Conservation (phyloP, 2,329 filamentous ascomycete species). For the Calycina herbarum region DNA sequence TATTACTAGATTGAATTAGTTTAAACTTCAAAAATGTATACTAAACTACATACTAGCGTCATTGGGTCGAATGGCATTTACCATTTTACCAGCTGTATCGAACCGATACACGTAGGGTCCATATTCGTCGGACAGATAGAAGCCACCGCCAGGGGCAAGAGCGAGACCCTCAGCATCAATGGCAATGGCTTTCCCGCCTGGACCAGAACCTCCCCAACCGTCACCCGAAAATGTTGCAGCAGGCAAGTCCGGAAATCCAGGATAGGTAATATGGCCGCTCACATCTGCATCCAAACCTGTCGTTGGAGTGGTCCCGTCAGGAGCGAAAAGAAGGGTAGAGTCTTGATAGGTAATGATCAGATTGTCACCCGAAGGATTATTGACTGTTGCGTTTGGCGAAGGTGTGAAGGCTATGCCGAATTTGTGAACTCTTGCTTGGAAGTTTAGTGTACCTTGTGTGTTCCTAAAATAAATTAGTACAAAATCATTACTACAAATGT, state of each 20-base stretch:
- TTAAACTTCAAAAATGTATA: not conserved
- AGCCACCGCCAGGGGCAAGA: constrained; percentile 57
- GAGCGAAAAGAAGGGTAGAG: constrained; percentile 64
- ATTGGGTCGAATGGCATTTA: constrained; percentile 63
- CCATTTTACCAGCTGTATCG: constrained; percentile 55
- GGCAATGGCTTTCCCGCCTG: constrained; percentile 58
- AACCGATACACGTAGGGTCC: constrained; percentile 72
- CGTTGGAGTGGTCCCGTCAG: constrained; percentile 55
- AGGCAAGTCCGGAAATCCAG: constrained; percentile 62
- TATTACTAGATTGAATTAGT: constrained; percentile 42
- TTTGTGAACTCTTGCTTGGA: constrained; percentile 67
- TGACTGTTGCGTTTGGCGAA: constrained; percentile 49
- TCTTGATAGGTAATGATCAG: constrained; percentile 62
- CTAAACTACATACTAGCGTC: constrained; percentile 44
- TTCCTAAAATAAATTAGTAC: constrained; percentile 48
- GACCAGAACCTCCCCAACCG: constrained; percentile 62
- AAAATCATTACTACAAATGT: not conserved
- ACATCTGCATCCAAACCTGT: constrained; percentile 65
- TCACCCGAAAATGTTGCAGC: constrained; percentile 64
- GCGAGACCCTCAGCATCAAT: constrained; percentile 69
- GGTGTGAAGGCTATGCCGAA: constrained; percentile 61
- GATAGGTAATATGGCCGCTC: constrained; percentile 52
- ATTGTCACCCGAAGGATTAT: constrained; percentile 58
- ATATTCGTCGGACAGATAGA: constrained; percentile 68
- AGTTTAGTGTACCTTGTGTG: constrained; percentile 69